Percentiles rank a stretch among this genome's conserved stretches.
These are phyloP conservation scores for Colletotrichum kahawae DNA, from an alignment of 2,329 filamentous ascomycete genomes.

Conservation along the genomic window DNA sequence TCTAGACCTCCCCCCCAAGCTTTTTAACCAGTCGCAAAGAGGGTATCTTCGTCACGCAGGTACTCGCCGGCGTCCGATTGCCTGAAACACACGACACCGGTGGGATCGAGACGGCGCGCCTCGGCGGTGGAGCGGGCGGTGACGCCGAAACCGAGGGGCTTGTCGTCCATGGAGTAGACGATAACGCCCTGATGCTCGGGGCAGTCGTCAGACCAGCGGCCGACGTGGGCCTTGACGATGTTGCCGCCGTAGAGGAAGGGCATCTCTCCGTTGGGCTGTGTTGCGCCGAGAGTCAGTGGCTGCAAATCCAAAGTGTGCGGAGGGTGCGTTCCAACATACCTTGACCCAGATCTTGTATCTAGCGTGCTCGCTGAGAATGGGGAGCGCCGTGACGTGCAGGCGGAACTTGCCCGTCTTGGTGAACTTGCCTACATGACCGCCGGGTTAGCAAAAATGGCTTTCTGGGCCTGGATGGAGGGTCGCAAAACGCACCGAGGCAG, in stretches of 20 bases:
- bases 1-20: background rate
- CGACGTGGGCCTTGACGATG: constrained; percentile 72
- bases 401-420: constrained; percentile 97
- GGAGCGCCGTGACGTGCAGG: constrained; percentile 87
- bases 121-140: constrained; percentile 88
- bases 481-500: constrained; percentile 65
- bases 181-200: constrained; percentile 93
- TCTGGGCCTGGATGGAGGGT: background rate
- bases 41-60: constrained; percentile 78
- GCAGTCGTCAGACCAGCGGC: constrained; percentile 87
- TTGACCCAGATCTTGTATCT: constrained; percentile 98
- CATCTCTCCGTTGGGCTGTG: constrained; percentile 85
- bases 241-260: constrained; percentile 96
- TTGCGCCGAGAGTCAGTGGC: background rate
- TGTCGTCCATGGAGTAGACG: constrained; percentile 91
- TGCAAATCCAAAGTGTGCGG: no score
- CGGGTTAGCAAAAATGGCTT: background rate
- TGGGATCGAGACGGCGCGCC: constrained; percentile 84
- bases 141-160: constrained; percentile 90
- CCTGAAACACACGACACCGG: constrained; percentile 85
- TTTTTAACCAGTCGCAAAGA: constrained; percentile 60
- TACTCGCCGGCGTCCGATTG: constrained; percentile 97
- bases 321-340: background rate
- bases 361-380: constrained; percentile 87
- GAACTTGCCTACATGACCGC: constrained; percentile 72